phyloP scores from a whole-genome alignment of 2,329 filamentous ascomycete genomes.

The Escovopsis sp. region DNA sequence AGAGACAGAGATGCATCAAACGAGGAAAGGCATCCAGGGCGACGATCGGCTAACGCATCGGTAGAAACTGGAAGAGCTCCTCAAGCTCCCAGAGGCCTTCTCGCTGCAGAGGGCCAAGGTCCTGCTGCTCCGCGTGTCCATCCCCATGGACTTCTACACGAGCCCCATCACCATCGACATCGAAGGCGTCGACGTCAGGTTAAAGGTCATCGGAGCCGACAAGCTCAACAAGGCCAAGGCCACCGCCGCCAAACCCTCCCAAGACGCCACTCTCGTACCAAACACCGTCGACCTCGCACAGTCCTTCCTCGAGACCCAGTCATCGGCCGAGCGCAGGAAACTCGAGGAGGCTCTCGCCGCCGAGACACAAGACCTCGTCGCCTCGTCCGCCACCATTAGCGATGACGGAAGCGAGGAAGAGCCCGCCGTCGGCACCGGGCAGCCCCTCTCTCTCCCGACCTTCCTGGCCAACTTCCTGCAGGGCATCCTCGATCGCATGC shows the following conservation, averaged over 20 bases:
- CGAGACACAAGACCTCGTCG: constrained; percentile 46
- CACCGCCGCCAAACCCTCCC: constrained; percentile 14
- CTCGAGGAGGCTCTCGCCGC: constrained; percentile 54
- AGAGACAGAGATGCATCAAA: no score
- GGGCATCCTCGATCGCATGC: constrained; percentile 56
- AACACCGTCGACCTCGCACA: constrained; percentile 60
- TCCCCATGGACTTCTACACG: constrained; percentile 78
- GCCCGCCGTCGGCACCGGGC: constrained; percentile 50
- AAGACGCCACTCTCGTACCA: constrained; percentile 34
- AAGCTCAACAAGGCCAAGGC: constrained; percentile 14
- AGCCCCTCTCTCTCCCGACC: constrained; percentile 50
- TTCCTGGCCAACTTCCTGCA: constrained; percentile 61
- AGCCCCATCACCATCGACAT: constrained; percentile 72
- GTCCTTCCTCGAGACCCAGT: constrained; percentile 63
- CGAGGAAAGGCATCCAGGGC: no score
- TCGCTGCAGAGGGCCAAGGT: constrained; percentile 61
- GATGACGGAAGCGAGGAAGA: constrained; percentile 49
- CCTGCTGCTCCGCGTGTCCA: constrained; percentile 59
- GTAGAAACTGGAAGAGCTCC: constrained; percentile 63
- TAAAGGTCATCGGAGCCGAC: constrained; percentile 33
- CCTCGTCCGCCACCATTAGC: constrained; percentile 45
- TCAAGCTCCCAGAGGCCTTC: constrained; percentile 60
- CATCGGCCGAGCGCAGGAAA: constrained; percentile 47
- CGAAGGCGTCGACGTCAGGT: constrained; percentile 61
- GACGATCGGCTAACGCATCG: neutral